phyloP scores from a whole-genome alignment of 345 rosid species.

The Gossypium arboreum region DNA sequence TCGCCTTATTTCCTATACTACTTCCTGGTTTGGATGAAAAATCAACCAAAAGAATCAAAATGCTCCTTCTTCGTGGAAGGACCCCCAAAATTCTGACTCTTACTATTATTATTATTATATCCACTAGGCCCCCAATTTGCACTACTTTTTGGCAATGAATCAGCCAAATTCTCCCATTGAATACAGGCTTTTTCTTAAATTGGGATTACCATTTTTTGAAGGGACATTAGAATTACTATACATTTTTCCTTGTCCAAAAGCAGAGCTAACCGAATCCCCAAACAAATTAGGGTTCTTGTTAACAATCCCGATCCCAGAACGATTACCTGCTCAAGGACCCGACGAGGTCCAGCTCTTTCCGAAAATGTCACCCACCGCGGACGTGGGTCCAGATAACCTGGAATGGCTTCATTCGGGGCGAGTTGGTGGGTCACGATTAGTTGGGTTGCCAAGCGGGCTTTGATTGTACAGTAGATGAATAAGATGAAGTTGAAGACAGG shows the following conservation, averaged over 20 bases:
- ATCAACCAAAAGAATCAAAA: too few relatives aligned
- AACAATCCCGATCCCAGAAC: slow-evolving; percentile 54
- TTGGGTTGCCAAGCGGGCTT: slow-evolving; percentile 72
- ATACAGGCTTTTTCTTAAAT: slow-evolving; percentile 41
- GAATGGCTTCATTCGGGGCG: slow-evolving; percentile 42
- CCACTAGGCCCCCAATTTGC: slow-evolving; percentile 47
- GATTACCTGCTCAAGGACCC: slow-evolving; percentile 19
- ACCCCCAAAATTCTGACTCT: slow-evolving; percentile 31
- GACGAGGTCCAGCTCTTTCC: slow-evolving; percentile 81
- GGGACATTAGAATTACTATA: slow-evolving; percentile 41
- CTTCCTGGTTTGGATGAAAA: too few relatives aligned
- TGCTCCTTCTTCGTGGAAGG: too few relatives aligned
- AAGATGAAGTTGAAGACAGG: slow-evolving; percentile 41
- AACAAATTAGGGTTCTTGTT: slow-evolving; percentile 72
- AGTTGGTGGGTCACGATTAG: slow-evolving; percentile 84
- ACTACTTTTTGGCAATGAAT: slow-evolving; percentile 66
- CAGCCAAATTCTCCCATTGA: slow-evolving; percentile 71
- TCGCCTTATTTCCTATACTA: too few relatives aligned
- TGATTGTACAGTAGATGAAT: slow-evolving; percentile 45
- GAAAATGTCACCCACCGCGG: slow-evolving; percentile 85
- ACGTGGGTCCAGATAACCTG: slow-evolving; percentile 47
- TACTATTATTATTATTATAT: slow-evolving; percentile 30
- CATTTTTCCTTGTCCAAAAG: slow-evolving; percentile 65
- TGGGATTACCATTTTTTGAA: slow-evolving; percentile 50
- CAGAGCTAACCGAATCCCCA: slow-evolving; percentile 80